Base-by-base conservation (phyloP, 768 basidiomycete genomes). In the Gymnopilus dilepis region DNA sequence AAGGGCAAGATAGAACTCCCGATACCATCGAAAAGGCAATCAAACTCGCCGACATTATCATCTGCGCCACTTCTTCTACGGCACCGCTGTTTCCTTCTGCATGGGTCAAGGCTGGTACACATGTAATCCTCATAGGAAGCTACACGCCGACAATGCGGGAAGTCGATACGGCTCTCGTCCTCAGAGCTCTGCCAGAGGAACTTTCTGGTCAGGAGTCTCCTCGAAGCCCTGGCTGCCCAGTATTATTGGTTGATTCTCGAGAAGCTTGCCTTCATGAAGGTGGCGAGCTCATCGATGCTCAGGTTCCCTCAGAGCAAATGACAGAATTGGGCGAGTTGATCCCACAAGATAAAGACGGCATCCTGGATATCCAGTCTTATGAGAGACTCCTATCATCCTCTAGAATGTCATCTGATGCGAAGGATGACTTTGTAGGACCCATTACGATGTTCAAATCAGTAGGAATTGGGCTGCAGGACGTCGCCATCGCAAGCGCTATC, bases 401-500 rank as follows among this genome's bases (percentile, higher is more conserved):
- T 13, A 24, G 52, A 11, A 38, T 13, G 17, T 38, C 9, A 33
- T 24, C 17, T 17, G 9, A 41, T 24, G 56, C 57, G 12, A 58
- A 47, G 11, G 50, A 63, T 24, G 66, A 50, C 28, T 70, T 66
- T 24, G 64, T 70, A 3, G 86, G 84, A 0, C 80, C 82, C 0
- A 79, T 95, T 11, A 91, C 89, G 1, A 80, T 96, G 28, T 95
- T 94, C 83, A 96, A 95, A 75, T 91, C 90, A 0, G 95, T 96
- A 5, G 94, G 95, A 2, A 74, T 95, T 6, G 92, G 91, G 0
- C 74, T 92, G n/a, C 94, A 96, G 68, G 95, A 97, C 65, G 91
- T 92, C 4, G 91, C 88, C 0, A 92, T 96, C 60, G 87, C 92
- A 9, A 80, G 76, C 57, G 83, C 89, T 2, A 85, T 94, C 1